Conservation (phyloP, 352 stramenopile species). For the Paralagenidium karlingii region DNA sequence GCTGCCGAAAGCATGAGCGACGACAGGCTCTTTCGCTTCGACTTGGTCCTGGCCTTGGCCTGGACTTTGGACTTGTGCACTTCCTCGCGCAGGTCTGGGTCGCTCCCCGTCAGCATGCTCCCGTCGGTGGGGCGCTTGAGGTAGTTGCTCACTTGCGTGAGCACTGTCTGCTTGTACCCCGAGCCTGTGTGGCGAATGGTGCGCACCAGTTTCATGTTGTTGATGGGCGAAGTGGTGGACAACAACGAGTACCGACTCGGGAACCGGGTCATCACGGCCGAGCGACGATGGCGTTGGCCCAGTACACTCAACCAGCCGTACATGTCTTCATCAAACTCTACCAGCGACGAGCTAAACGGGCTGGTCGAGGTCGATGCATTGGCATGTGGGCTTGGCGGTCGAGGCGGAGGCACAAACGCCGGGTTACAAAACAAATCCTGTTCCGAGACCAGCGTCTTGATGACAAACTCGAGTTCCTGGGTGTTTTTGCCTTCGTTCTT, state of each 20-base stretch:
- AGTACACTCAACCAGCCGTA: conserved; percentile 66
- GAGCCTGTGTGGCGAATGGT: conserved; percentile 23
- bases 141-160: conserved; percentile 36
- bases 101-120: too few species aligned
- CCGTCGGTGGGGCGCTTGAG: conserved; percentile 5
- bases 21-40: too few species aligned
- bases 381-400: too few species aligned
- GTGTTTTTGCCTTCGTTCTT: conserved; percentile 20
- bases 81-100: too few species aligned
- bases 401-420: too few species aligned
- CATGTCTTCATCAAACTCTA: conserved; percentile 52
- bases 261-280: background rate
- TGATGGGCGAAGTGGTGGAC: background rate
- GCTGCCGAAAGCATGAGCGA: too few species aligned
- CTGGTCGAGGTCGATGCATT: too few species aligned
- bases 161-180: conserved; percentile 32
- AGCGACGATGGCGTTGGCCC: conserved; percentile 4
- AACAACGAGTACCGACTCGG: too few species aligned
- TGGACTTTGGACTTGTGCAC: too few species aligned
- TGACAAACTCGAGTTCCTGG: conserved; percentile 43
- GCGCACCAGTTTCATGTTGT: background rate
- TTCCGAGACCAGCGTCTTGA: conserved; percentile 50
- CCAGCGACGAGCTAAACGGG: too few species aligned
- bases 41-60: too few species aligned
- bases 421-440: conserved; percentile 56